Evolutionary conservation across 306 rosid genomes (phyloP).

Genomic region (Quercus rubra): DNA sequence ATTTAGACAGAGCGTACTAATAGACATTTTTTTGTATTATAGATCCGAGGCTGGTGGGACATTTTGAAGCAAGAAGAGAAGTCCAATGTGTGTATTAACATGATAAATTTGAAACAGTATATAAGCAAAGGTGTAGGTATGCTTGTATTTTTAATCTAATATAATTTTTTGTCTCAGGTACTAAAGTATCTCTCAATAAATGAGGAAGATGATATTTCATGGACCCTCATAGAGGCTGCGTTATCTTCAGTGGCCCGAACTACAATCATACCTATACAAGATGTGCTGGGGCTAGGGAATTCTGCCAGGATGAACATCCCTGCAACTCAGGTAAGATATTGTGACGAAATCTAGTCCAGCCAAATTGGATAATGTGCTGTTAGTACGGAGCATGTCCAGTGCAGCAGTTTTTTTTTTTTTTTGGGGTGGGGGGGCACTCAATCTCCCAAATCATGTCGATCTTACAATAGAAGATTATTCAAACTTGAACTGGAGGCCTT

Average conservation of each 20-base stretch:
- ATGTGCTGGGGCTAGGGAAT: slow-evolving; percentile 72
- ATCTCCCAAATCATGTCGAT: neutral
- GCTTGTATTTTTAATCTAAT: slow-evolving; percentile 6
- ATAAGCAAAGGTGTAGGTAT: neutral
- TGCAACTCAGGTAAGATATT: slow-evolving; percentile 78
- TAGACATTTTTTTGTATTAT: slow-evolving; percentile 17
- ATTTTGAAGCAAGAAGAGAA: slow-evolving; percentile 69
- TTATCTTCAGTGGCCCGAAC: slow-evolving; percentile 83
- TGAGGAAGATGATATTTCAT: slow-evolving; percentile 60
- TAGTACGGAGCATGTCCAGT: neutral
- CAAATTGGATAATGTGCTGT: neutral
- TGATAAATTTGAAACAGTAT: slow-evolving; percentile 11
- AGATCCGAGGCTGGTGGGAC: slow-evolving; percentile 95
- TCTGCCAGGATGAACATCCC: slow-evolving; percentile 97
- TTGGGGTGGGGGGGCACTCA: neutral
- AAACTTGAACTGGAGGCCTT: neutral
- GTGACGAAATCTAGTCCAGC: neutral
- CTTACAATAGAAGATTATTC: neutral
- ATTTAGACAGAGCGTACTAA: slow-evolving; percentile 18
- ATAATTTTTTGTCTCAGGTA: slow-evolving; percentile 42
- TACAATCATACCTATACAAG: slow-evolving; percentile 86
- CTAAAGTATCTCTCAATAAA: slow-evolving; percentile 58
- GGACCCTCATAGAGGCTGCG: slow-evolving; percentile 61
- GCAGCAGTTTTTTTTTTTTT: no score
- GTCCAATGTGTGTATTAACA: slow-evolving; percentile 49